Evolutionary conservation across 2,329 filamentous ascomycete species (phyloP).

Genomic region (Colletotrichum incanum): DNA sequence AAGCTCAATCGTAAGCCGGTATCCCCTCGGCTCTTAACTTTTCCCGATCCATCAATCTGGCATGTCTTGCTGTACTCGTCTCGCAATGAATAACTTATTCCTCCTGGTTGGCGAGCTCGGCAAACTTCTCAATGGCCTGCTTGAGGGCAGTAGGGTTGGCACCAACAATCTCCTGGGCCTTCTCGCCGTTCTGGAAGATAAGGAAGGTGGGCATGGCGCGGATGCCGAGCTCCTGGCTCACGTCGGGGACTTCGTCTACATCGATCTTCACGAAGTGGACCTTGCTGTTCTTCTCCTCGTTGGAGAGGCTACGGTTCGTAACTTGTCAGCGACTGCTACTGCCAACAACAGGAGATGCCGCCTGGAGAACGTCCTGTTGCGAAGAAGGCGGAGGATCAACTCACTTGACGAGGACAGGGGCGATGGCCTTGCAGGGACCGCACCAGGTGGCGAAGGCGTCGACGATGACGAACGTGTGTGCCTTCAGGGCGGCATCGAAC

Average conservation of each 20-base stretch:
- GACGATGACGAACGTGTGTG: constrained; percentile 79
- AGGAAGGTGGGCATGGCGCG: constrained; percentile 95
- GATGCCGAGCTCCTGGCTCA: constrained; percentile 84
- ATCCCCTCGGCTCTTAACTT: not conserved
- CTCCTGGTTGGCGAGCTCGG: not conserved
- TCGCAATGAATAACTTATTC: not conserved
- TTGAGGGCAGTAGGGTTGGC: constrained; percentile 82
- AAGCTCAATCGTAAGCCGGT: not conserved
- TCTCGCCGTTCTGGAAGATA: constrained; percentile 85
- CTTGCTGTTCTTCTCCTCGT: constrained; percentile 67
- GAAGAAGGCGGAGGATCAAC: constrained; percentile 48
- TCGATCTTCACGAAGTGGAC: constrained; percentile 91
- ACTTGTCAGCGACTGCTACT: not conserved
- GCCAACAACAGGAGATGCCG: not conserved
- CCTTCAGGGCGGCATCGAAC: constrained; percentile 69
- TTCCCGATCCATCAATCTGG: not conserved
- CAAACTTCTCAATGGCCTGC: constrained; percentile 54
- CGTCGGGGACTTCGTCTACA: constrained; percentile 84
- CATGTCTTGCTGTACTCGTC: not conserved
- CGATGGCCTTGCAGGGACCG: constrained; percentile 93
- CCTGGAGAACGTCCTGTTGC: not conserved
- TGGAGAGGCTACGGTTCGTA: not conserved
- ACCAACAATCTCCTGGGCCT: constrained; percentile 82
- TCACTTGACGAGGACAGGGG: constrained; percentile 80
- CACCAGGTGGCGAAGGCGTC: constrained; percentile 95